These are phyloP conservation scores for Bruguiera hainesii DNA, from an alignment of 441 rosid genomes.

Conservation along the genomic window DNA sequence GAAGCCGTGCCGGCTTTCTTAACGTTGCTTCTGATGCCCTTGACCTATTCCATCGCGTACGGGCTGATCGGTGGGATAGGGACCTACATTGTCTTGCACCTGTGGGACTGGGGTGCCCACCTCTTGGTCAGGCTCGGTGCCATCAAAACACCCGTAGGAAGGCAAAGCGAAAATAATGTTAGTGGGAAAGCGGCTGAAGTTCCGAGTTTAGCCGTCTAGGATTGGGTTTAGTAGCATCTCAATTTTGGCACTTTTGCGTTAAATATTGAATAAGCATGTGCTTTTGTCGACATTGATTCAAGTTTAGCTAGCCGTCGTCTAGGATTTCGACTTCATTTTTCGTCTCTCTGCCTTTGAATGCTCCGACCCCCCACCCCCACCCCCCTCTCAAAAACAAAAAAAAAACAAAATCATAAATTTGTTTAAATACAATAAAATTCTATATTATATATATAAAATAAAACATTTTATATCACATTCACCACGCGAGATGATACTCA, in stretches of 20 bases:
- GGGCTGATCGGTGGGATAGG: constrained; percentile 87
- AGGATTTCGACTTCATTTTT: no score
- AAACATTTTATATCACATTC: no score
- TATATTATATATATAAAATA: no score
- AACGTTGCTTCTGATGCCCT: constrained; percentile 76
- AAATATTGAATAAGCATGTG: no score
- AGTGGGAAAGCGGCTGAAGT: constrained; percentile 35
- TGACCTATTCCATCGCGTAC: constrained; percentile 83
- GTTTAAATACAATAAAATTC: no score
- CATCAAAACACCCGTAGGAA: constrained; percentile 27
- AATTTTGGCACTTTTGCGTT: neutral
- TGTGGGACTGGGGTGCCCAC: constrained; percentile 64
- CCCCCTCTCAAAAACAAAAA: no score
- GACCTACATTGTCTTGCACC: constrained; percentile 54
- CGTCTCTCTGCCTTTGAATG: no score
- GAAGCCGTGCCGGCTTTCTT: constrained; percentile 82
- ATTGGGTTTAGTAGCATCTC: neutral
- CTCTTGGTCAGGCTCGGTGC: constrained; percentile 38
- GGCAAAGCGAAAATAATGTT: constrained; percentile 16
- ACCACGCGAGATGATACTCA: no score
- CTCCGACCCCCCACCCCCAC: no score
- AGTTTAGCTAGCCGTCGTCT: no score
- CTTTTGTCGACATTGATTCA: no score
- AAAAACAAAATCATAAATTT: no score
- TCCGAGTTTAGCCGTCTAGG: constrained; percentile 31